A percentile compares a stretch with the other conserved stretches of the same genome.
Conservation (phyloP, 2,329 filamentous ascomycete genomes). For the Hirsutella rhossiliensis region DNA sequence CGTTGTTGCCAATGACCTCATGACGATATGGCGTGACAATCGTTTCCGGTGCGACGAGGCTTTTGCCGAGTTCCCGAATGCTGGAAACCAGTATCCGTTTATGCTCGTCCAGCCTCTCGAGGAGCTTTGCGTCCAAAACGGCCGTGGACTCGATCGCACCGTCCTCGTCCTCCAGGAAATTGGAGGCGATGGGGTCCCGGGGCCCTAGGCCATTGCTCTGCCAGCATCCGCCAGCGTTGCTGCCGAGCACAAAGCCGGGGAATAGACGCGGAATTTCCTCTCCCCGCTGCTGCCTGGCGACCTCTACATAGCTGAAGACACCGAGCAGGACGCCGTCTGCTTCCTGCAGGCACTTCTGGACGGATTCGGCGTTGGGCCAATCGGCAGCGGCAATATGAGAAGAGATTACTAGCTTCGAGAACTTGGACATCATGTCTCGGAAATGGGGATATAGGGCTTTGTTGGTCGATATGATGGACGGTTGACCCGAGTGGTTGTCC, state of each 20-base stretch:
- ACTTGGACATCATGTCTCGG: slow-evolving; percentile 98
- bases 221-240: slow-evolving; percentile 77
- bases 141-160: slow-evolving; percentile 57
- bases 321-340: slow-evolving; percentile 92
- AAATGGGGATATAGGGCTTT: slow-evolving; percentile 96
- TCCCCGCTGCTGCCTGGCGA: slow-evolving; percentile 83
- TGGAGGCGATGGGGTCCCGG: slow-evolving; percentile 62
- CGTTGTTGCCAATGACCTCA: slow-evolving; percentile 65
- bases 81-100: slow-evolving; percentile 76
- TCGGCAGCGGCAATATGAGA: slow-evolving; percentile 96
- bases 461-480: slow-evolving; percentile 98
- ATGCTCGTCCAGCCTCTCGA: slow-evolving; percentile 76
- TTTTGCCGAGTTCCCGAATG: slow-evolving; percentile 79
- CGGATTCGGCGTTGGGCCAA: slow-evolving; percentile 87
- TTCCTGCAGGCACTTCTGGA: slow-evolving; percentile 90
- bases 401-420: slow-evolving; percentile 96
- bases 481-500: slow-evolving; percentile 96
- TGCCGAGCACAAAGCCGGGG: slow-evolving; percentile 86
- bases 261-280: slow-evolving; percentile 88
- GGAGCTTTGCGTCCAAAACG: slow-evolving; percentile 60
- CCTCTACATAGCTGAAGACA: slow-evolving; percentile 92
- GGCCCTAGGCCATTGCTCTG: slow-evolving; percentile 56
- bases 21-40: slow-evolving; percentile 70
- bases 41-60: slow-evolving; percentile 65
- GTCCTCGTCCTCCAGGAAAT: slow-evolving; percentile 79